Conservation (phyloP, 2,329 filamentous ascomycete species). For the Calonectria montana region DNA sequence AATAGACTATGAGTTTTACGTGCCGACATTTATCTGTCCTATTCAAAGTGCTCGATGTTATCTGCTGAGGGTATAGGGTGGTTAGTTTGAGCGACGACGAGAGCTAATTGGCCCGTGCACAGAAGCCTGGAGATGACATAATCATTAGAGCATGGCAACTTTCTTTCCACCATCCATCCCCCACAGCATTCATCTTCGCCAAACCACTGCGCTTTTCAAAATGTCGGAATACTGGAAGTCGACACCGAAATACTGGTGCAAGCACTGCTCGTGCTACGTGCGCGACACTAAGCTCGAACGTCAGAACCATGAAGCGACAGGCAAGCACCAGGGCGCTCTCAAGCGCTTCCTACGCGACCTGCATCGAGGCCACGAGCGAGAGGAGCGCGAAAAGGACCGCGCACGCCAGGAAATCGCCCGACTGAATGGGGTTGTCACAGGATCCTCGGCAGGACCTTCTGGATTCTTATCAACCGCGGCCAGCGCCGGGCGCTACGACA, state of each 20-base stretch:
- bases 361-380: constrained; percentile 84
- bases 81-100: neutral
- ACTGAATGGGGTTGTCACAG: constrained; percentile 79
- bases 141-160: constrained; percentile 16
- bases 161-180: neutral
- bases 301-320: constrained; percentile 88
- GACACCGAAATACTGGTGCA: constrained; percentile 98
- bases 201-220: constrained; percentile 8
- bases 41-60: neutral
- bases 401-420: constrained; percentile 88
- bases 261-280: constrained; percentile 91
- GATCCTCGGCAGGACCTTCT: constrained; percentile 46
- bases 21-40: neutral
- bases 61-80: neutral
- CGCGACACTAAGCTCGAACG: constrained; percentile 93
- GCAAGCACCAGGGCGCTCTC: constrained; percentile 84
- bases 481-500: constrained; percentile 1
- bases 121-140: constrained; percentile 26
- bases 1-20: neutral
- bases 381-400: constrained; percentile 83
- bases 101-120: neutral
- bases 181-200: neutral
- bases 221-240: constrained; percentile 99
- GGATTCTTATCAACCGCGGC: constrained; percentile 4
- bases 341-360: constrained; percentile 92